phyloP scores from a whole-genome alignment of 257 asterid species.

The Misopates orontium region DNA sequence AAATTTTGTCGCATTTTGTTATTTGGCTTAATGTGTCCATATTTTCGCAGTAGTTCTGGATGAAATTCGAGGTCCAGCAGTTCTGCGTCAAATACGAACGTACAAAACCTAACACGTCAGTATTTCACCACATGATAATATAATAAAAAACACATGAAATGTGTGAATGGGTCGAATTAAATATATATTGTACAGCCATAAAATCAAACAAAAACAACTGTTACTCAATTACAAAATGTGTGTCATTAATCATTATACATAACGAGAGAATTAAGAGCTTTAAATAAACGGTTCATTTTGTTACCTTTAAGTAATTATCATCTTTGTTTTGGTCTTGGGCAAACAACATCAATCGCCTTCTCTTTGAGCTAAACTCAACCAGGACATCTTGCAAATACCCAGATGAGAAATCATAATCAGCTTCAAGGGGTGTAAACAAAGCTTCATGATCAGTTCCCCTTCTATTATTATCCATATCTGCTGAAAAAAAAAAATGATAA shows the following conservation, averaged over 20 bases:
- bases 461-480: constrained; percentile 15
- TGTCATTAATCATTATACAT: too few species aligned
- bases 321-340: constrained; percentile 23
- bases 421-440: not conserved
- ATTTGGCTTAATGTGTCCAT: constrained; percentile 36
- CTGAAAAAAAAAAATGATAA: not conserved
- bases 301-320: not conserved
- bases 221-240: too few species aligned
- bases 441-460: not conserved
- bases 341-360: constrained; percentile 54
- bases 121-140: too few species aligned
- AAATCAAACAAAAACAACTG: too few species aligned
- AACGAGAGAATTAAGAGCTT: too few species aligned
- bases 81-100: constrained; percentile 31
- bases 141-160: too few species aligned
- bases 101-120: too few species aligned
- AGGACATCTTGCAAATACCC: constrained; percentile 93
- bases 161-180: too few species aligned
- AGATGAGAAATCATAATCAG: constrained; percentile 43
- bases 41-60: constrained; percentile 41
- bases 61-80: constrained; percentile 34
- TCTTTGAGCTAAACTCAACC: constrained; percentile 66
- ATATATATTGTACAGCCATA: too few species aligned
- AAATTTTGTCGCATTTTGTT: constrained; percentile 36
- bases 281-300: too few species aligned